These are phyloP conservation scores for Venturia oleaginea DNA, from an alignment of 2,329 filamentous ascomycete genomes.

Conservation along the genomic window DNA sequence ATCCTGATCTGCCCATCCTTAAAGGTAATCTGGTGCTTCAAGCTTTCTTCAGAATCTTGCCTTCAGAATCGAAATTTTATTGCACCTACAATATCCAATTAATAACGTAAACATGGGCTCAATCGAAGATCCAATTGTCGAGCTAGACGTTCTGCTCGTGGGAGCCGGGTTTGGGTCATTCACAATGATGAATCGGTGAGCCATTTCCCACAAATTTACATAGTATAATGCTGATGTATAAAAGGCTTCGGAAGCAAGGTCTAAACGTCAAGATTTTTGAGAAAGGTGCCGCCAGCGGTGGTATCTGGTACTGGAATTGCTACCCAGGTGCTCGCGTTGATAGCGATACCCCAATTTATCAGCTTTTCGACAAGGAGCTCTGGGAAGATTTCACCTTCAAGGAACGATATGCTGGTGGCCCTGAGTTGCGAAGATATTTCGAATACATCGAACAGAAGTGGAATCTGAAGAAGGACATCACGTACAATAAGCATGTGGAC, in stretches of 20 bases:
- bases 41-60: background rate
- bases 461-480: constrained; percentile 12
- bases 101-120: constrained; percentile 4
- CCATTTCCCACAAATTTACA: background rate
- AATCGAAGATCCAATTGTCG: background rate
- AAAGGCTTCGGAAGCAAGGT: constrained; percentile 12
- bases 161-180: constrained; percentile 12
- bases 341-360: constrained; percentile 38
- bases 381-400: constrained; percentile 12
- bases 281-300: constrained; percentile 33
- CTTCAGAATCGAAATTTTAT: background rate
- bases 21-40: background rate
- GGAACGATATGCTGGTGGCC: constrained; percentile 9
- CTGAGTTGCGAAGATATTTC: constrained; percentile 10
- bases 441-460: constrained; percentile 12
- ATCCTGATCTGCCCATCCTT: background rate
- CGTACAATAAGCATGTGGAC: constrained; percentile 12
- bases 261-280: constrained; percentile 24
- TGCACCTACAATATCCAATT: background rate
- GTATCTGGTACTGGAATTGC: constrained; percentile 38
- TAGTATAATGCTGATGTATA: background rate
- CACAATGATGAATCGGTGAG: constrained; percentile 10
- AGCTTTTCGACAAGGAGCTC: constrained; percentile 17
- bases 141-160: constrained; percentile 11
- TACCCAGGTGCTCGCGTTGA: constrained; percentile 40